A percentile compares a stretch with the other conserved stretches of the same genome.
Evolutionary conservation across 345 rosid genomes (phyloP).

Genomic region (Clarkia xantiana): DNA sequence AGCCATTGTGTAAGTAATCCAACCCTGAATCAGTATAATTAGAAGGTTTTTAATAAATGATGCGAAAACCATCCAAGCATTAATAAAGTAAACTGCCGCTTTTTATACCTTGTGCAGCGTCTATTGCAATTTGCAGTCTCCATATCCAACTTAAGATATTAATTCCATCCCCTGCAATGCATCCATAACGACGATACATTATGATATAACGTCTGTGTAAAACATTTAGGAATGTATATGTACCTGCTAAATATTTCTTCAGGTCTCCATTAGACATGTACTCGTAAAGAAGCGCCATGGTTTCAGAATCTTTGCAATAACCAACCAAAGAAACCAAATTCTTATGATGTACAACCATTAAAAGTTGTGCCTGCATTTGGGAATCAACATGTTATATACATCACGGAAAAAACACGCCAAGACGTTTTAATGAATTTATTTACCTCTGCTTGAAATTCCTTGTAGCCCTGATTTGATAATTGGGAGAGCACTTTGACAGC

Average conservation of each 20-base stretch:
- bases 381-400: too few species aligned
- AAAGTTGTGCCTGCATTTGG: slow-evolving; percentile 12
- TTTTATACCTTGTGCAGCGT: slow-evolving; percentile 23
- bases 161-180: not conserved
- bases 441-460: slow-evolving; percentile 43
- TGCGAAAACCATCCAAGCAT: too few species aligned
- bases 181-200: too few species aligned
- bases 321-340: slow-evolving; percentile 19
- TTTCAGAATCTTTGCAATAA: slow-evolving; percentile 14
- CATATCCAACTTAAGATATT: slow-evolving; percentile 7
- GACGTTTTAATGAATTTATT: too few species aligned
- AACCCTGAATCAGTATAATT: slow-evolving; percentile 16
- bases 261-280: slow-evolving; percentile 25
- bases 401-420: too few species aligned
- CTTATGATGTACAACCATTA: slow-evolving; percentile 18
- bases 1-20: slow-evolving; percentile 20
- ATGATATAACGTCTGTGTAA: too few species aligned
- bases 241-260: slow-evolving; percentile 17
- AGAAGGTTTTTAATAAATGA: too few species aligned
- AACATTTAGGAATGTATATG: not conserved
- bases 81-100: too few species aligned
- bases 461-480: slow-evolving; percentile 30
- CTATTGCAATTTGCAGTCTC: slow-evolving; percentile 30
- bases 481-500: slow-evolving; percentile 43
- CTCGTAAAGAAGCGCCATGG: slow-evolving; percentile 22